phyloP scores from a whole-genome alignment of 2,329 filamentous ascomycete genomes.

The Hypoxylon sp. region DNA sequence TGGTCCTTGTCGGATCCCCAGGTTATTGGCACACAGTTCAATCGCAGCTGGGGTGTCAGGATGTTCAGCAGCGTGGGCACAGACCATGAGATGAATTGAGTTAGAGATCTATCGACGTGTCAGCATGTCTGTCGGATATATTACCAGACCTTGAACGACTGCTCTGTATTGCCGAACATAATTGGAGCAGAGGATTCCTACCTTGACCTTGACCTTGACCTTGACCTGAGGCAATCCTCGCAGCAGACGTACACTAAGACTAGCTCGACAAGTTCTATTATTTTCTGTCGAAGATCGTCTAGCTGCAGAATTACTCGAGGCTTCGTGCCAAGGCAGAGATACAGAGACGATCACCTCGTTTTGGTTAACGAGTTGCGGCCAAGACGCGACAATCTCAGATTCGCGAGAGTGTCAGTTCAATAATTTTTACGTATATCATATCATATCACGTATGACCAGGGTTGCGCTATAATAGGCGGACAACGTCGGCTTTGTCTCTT shows the following conservation, averaged over 20 bases:
- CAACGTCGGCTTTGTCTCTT: not conserved
- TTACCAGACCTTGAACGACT: too few relatives aligned
- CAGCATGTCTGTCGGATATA: too few relatives aligned
- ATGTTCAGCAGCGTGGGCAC: conserved; percentile 14
- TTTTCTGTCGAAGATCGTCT: conserved; percentile 2
- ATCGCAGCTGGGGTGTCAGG: conserved; percentile 17
- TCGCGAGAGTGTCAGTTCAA: not conserved
- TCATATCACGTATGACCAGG: not conserved
- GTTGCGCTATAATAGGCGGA: not conserved
- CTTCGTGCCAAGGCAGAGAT: not conserved
- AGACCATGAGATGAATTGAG: conserved; percentile 14
- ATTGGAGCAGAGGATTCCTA: not conserved
- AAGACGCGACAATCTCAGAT: not conserved
- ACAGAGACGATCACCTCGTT: conserved; percentile 7
- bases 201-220: not conserved
- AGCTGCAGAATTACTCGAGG: conserved; percentile 7
- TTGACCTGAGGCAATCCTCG: not conserved
- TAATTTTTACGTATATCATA: not conserved
- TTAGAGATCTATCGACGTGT: conserved; percentile 27
- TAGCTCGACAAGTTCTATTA: too few relatives aligned
- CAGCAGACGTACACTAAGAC: too few relatives aligned
- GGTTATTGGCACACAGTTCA: conserved; percentile 14
- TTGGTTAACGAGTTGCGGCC: not conserved
- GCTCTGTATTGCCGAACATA: too few relatives aligned
- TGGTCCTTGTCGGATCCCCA: conserved; percentile 15